Conservation (phyloP, 768 basidiomycete genomes). For the Dentipellis fragilis region DNA sequence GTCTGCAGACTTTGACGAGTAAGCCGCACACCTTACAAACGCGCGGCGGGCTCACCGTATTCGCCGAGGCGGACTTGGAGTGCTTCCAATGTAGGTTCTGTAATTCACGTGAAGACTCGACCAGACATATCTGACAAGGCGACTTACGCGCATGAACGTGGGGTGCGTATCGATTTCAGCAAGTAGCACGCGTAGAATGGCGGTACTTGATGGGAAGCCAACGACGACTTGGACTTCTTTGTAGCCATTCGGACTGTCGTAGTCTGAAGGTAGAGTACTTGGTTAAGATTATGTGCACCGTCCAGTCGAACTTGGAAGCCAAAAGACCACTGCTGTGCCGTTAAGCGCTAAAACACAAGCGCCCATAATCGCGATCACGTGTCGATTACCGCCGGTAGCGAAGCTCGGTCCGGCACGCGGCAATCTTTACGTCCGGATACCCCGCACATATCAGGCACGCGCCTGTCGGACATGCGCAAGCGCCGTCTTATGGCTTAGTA, state of each 20-base stretch:
- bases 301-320: too few species aligned
- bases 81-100: constrained; percentile 73
- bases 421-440: too few species aligned
- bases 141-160: constrained; percentile 33
- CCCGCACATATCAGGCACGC: too few species aligned
- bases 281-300: too few species aligned
- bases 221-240: constrained; percentile 13
- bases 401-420: too few species aligned
- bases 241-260: not conserved
- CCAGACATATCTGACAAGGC: not conserved
- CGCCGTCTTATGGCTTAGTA: too few species aligned
- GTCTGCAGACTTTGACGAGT: constrained; percentile 26
- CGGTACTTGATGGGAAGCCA: constrained; percentile 36
- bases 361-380: not conserved
- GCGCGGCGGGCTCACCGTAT: constrained; percentile 33
- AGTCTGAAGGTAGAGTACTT: too few species aligned
- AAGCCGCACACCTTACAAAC: not conserved
- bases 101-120: not conserved
- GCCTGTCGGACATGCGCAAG: too few species aligned
- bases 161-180: constrained; percentile 52
- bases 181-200: constrained; percentile 80
- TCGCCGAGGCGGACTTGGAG: constrained; percentile 54
- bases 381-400: not conserved
- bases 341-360: not conserved
- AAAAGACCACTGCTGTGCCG: too few species aligned